phyloP scores from a whole-genome alignment of 441 rosid genomes.

The Monsonia emarginata region DNA sequence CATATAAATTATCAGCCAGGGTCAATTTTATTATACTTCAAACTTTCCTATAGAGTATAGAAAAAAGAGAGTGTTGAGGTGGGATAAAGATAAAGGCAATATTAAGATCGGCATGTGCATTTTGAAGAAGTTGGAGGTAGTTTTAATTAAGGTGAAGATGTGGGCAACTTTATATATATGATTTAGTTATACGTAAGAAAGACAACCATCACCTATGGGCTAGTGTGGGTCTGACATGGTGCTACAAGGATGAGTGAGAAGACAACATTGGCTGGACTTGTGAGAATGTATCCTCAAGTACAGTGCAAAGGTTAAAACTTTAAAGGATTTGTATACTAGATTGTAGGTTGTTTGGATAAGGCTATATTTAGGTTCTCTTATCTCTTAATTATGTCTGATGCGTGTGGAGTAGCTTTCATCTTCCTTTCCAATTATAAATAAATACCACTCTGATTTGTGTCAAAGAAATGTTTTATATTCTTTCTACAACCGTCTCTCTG shows the following conservation, averaged over 20 bases:
- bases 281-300: background rate
- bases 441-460: background rate
- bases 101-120: background rate
- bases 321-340: background rate
- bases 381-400: background rate
- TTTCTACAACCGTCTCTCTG: background rate
- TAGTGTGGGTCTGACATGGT: background rate
- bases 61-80: background rate
- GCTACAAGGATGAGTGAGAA: background rate
- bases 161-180: background rate
- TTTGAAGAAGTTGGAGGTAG: background rate
- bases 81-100: background rate
- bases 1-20: background rate
- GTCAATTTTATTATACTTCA: background rate
- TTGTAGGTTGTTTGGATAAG: background rate
- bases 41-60: background rate
- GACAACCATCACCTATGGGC: background rate
- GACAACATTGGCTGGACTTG: background rate
- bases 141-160: background rate
- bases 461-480: background rate
- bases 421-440: background rate
- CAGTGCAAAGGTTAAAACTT: background rate
- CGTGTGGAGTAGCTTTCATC: background rate
- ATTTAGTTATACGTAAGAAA: background rate
- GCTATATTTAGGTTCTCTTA: background rate